Conservation (phyloP, 306 rosid species). For the Cucurbita ficifolia region DNA sequence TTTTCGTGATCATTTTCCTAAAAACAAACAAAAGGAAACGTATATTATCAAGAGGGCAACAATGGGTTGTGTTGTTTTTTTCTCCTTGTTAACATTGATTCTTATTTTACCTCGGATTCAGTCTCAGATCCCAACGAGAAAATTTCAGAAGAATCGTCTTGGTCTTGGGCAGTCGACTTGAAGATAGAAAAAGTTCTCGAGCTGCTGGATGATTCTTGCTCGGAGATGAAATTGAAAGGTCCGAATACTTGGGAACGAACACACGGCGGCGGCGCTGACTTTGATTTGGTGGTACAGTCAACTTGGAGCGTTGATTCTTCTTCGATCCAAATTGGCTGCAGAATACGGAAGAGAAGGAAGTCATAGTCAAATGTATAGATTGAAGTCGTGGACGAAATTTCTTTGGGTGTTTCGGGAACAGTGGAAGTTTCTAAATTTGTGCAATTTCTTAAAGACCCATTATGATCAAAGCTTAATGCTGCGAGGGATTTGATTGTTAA, state of each 20-base stretch:
- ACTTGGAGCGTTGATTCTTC: constrained; percentile 35
- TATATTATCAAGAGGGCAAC: constrained; percentile 5
- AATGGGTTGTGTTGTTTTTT: background rate
- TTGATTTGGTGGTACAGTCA: constrained; percentile 16
- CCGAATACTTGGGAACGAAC: constrained; percentile 45
- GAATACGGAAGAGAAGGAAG: background rate
- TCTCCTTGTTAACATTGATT: constrained; percentile 16
- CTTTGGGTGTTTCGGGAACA: background rate
- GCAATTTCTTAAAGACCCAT: background rate
- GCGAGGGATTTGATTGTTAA: too few species aligned
- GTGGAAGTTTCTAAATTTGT: background rate
- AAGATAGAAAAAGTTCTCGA: constrained; percentile 2
- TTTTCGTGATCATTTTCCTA: constrained; percentile 41
- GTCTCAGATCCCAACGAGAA: constrained; percentile 36
- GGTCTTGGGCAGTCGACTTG: background rate
- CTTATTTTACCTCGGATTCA: constrained; percentile 48
- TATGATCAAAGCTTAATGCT: too few species aligned
- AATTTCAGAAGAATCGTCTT: too few species aligned
- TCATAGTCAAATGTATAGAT: background rate
- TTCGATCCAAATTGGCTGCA: constrained; percentile 91
- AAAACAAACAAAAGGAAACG: constrained; percentile 16
- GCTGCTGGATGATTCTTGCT: too few species aligned
- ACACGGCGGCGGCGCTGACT: constrained; percentile 1
- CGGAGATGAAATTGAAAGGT: background rate
- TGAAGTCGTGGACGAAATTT: background rate